Conservation (phyloP, 441 rosid species). For the Arabidopsis lyrata region DNA sequence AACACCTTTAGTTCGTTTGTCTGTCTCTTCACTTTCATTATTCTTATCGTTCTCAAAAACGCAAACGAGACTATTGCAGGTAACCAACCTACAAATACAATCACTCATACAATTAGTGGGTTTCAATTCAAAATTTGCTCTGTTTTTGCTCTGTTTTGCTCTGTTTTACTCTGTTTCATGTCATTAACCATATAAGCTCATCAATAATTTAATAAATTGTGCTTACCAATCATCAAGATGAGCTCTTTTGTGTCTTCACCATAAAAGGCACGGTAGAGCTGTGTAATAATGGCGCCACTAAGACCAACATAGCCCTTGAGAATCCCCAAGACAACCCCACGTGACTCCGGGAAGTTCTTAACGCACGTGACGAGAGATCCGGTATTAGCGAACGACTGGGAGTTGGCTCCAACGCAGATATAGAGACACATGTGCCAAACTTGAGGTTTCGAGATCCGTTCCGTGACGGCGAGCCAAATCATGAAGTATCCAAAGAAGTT, state of each 20-base stretch:
- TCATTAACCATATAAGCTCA: constrained; percentile 13
- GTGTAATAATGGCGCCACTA: constrained; percentile 71
- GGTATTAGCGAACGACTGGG: constrained; percentile 68
- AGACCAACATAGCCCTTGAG: constrained; percentile 69
- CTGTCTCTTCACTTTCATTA: constrained; percentile 49
- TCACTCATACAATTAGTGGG: constrained; percentile 6
- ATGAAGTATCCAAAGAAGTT: constrained; percentile 74
- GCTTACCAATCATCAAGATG: constrained; percentile 68
- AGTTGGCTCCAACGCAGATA: constrained; percentile 65
- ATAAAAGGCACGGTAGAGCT: constrained; percentile 61
- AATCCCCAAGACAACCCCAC: constrained; percentile 69
- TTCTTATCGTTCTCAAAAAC: constrained; percentile 60
- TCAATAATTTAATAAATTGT: constrained; percentile 41
- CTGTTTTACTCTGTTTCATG: constrained; percentile 31
- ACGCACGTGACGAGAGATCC: constrained; percentile 65
- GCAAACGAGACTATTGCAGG: constrained; percentile 68
- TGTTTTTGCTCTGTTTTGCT: constrained; percentile 23
- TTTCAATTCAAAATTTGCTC: constrained; percentile 20
- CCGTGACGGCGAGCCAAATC: constrained; percentile 69
- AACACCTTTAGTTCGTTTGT: constrained; percentile 55
- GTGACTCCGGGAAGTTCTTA: constrained; percentile 66
- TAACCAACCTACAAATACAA: constrained; percentile 68
- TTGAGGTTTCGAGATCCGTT: constrained; percentile 52
- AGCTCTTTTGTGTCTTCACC: constrained; percentile 54
- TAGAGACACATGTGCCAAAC: constrained; percentile 79